A percentile compares a stretch with the other conserved stretches of the same genome.
phyloP scores from a whole-genome alignment of 116 monocot genomes.

The Phalaenopsis hybrid region DNA sequence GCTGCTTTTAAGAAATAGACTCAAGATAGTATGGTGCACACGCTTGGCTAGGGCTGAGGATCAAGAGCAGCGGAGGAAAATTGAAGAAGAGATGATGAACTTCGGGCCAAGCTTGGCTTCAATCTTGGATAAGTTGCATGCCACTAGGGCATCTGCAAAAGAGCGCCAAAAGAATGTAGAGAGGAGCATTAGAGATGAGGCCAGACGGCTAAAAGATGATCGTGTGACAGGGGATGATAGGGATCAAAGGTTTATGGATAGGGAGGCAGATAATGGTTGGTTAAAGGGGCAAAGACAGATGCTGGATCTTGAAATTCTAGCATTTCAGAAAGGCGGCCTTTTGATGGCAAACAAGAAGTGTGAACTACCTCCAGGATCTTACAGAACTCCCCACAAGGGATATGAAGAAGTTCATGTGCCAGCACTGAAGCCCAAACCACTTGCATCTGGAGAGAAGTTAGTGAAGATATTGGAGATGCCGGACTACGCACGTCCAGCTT shows the following conservation, averaged over 20 bases:
- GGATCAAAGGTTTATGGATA: conserved; percentile 33
- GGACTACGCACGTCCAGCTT: conserved; percentile 77
- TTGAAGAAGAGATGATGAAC: conserved; percentile 82
- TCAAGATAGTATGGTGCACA: conserved; percentile 97
- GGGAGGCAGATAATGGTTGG: conserved; percentile 73
- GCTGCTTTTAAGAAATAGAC: conserved; percentile 73
- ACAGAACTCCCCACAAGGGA: conserved; percentile 79
- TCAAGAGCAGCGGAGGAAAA: conserved; percentile 78
- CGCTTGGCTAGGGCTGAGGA: conserved; percentile 87
- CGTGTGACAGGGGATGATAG: conserved; percentile 37
- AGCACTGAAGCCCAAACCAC: conserved; percentile 56
- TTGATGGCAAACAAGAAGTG: conserved; percentile 93
- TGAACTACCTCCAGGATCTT: conserved; percentile 70
- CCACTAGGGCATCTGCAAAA: conserved; percentile 93
- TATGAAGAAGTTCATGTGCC: conserved; percentile 94
- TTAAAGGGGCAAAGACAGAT: conserved; percentile 75
- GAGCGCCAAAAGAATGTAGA: conserved; percentile 95
- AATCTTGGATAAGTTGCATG: conserved; percentile 89
- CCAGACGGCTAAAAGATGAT: conserved; percentile 81
- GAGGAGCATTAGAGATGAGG: conserved; percentile 90
- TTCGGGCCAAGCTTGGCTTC: conserved; percentile 47
- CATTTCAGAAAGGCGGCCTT: conserved; percentile 79
- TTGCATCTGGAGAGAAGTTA: conserved; percentile 56
- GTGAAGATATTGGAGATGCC: conserved; percentile 73
- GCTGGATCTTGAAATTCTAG: conserved; percentile 76